Base-by-base conservation (phyloP, 2,329 filamentous ascomycete species). In the Coniella lustricola region DNA sequence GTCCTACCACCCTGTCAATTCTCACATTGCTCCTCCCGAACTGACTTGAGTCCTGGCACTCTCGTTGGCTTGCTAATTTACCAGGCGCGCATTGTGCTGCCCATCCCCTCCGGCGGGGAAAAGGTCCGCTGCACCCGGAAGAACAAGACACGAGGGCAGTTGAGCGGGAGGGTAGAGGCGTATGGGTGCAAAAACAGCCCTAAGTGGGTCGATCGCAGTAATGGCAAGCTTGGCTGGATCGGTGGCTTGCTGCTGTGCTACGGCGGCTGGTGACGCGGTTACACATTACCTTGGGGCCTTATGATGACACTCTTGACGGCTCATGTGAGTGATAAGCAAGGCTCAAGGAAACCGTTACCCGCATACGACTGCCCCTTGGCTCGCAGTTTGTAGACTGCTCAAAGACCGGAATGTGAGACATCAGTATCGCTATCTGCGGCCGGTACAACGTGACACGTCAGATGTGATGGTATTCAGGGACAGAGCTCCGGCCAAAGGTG, bases 221-320 rank as follows among this genome's bases (percentile, higher is more conserved):
- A 29, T 41, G 41, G 50, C 5, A 32, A 29, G 25, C 17, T 20
- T 47, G 44, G 47, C 43, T 47, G 35, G 38, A 40, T 46, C 42
- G 34, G 33, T 43, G 40, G 46, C 34, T 35, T 33, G 38, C 31
- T 44, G 43, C 35, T 21, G 50, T 50, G 50, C 32, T 18, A 44
- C 44, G 32, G 38, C 17, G 4, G 21, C 12, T 37, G 25, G 22
- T 36, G 37, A 39, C 25, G 35, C 41, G 40, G 13, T 10, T 5
- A 40, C 16, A 9, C n/a, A n/a, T n/a, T n/a, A n/a, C 21, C 25
- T 16, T 22, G 4, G 8, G 21, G 8, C 7, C 7, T 8, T 14
- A 25, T n/a, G 20, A 39, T 12, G n/a, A 39, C 8, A 18, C 12
- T 13, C 9, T 21, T 39, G 36, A 22, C 12, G 18, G 14, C n/a